These are phyloP conservation scores for Hibiscus mutabilis DNA, from an alignment of 345 rosid genomes.

Conservation along the genomic window DNA sequence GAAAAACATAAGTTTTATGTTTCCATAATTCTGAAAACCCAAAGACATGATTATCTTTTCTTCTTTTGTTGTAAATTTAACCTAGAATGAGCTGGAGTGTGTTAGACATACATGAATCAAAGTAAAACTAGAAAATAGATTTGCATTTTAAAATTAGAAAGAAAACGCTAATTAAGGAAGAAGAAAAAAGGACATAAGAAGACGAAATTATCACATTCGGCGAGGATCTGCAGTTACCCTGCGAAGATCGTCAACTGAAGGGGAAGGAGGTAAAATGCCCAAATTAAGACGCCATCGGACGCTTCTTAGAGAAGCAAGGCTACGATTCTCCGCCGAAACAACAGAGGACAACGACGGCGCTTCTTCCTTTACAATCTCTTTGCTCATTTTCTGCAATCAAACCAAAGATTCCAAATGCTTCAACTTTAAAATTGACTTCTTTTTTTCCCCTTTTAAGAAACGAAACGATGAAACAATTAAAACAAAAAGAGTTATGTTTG, in stretches of 20 bases:
- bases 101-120: background rate
- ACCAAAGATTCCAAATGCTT: background rate
- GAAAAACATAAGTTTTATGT: too few species aligned
- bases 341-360: slow-evolving; percentile 12
- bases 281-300: slow-evolving; percentile 88
- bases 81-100: background rate
- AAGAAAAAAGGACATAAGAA: too few species aligned
- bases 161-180: too few species aligned
- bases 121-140: too few species aligned
- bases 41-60: background rate
- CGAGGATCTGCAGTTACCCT: slow-evolving; percentile 77
- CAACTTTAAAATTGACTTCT: background rate
- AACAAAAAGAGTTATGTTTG: background rate
- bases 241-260: slow-evolving; percentile 73
- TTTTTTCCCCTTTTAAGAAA: background rate
- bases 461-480: background rate
- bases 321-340: slow-evolving; percentile 16
- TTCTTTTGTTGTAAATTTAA: background rate
- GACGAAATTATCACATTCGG: slow-evolving; percentile 40
- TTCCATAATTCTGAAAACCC: background rate
- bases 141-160: too few species aligned
- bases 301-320: slow-evolving; percentile 52
- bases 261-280: slow-evolving; percentile 62
- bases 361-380: slow-evolving; percentile 10
- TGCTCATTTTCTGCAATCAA: background rate